Evolutionary conservation across 176 grass and related monocot species (phyloP), one percentile per base, ranked within the genome.

Genomic region (Cymbopogon citratus): DNA sequence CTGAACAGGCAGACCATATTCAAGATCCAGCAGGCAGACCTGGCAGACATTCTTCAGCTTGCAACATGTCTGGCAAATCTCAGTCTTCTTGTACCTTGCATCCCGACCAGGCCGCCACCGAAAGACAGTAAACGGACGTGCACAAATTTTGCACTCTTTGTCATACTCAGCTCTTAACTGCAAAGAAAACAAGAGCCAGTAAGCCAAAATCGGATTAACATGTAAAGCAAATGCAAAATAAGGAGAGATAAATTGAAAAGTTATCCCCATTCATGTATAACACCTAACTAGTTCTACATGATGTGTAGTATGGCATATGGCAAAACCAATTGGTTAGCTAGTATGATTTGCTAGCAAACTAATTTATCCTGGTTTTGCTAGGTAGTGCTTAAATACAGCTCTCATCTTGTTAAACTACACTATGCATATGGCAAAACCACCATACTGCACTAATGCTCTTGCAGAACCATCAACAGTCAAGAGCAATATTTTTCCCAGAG

Each of bases 31-130:
- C 46, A 98, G 80, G 76, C 96, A 98, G 72, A 98, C 96, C 76
- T 93, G 90, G 73, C 96, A 98, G 77, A 98, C 96, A 62, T 98
- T 98, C 82, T 98, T 98, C 63, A 98, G 77, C 83, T 93, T 98
- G 85, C 92, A 95, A 65, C 96, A 98, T 70, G 96, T 98, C 85
- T 95, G 96, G 77, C 92, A 98, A 68, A 98, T 91, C 87, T 98
- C 96, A 21, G 96, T 93, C 74, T 98, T 98, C 87, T 98, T 98
- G 85, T 98, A 98, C 74, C 96, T 93, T 74, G 92, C 96, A 54
- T 98, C 96, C 31, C 92, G 91, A 18, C 92, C 96, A 45, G 96
- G 96, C 61, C 96, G 83, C 96, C 96, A 98, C 19, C 91, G 93
- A 34, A 98, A 98, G 26, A 98, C 96, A 31, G 91, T 95, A 76